Conservation (phyloP, 106 monocot genomes). For the Platanthera guangdongensis region DNA sequence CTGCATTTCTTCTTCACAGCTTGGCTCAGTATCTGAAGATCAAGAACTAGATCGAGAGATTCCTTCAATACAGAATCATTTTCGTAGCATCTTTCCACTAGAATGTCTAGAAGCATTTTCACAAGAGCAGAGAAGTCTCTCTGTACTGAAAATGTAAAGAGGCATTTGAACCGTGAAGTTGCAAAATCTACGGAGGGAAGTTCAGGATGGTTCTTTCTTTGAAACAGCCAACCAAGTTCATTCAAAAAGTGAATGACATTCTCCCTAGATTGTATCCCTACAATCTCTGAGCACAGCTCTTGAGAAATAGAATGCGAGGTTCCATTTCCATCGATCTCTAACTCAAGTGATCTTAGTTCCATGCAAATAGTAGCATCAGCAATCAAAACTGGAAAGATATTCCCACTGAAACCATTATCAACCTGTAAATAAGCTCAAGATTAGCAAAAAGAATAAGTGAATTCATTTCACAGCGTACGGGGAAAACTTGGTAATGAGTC, state of each 20-base stretch:
- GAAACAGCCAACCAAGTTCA: slow-evolving; percentile 98
- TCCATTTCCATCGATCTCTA: slow-evolving; percentile 46
- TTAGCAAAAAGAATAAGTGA: background rate
- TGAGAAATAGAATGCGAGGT: slow-evolving; percentile 19
- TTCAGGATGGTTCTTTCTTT: slow-evolving; percentile 28
- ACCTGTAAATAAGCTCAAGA: slow-evolving; percentile 39
- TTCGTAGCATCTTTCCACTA: slow-evolving; percentile 39
- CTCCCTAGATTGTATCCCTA: slow-evolving; percentile 39
- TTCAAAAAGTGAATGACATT: slow-evolving; percentile 77
- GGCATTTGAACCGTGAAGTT: slow-evolving; percentile 60
- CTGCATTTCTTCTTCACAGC: slow-evolving; percentile 86
- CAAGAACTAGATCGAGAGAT: slow-evolving; percentile 60
- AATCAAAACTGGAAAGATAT: slow-evolving; percentile 84
- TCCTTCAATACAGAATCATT: slow-evolving; percentile 37
- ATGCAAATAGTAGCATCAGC: slow-evolving; percentile 66
- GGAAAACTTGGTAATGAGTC: background rate
- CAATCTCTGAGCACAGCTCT: slow-evolving; percentile 26
- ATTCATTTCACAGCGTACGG: background rate
- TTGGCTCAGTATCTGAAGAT: slow-evolving; percentile 69
- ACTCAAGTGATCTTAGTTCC: slow-evolving; percentile 75
- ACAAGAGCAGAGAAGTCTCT: slow-evolving; percentile 66
- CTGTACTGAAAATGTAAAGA: slow-evolving; percentile 72
- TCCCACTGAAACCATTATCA: slow-evolving; percentile 96
- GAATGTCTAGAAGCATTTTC: slow-evolving; percentile 60
- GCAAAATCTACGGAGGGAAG: slow-evolving; percentile 43